phyloP scores from a whole-genome alignment of 1,284 basidiomycete genomes.

The Cryptococcus jaspeensis region DNA sequence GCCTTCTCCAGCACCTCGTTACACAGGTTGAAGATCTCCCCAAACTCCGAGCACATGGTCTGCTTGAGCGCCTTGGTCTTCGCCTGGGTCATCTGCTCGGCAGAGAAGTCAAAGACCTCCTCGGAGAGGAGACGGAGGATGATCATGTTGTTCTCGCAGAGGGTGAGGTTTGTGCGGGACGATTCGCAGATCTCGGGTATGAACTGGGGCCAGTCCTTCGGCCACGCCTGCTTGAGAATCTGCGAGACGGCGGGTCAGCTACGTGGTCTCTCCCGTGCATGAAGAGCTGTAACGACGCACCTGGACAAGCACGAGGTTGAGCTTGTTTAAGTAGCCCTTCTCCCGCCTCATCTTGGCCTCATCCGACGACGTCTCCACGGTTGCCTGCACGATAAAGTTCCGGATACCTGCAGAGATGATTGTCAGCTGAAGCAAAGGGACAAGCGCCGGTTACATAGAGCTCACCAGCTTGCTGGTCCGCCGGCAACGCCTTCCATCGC shows the following conservation, averaged over 20 bases:
- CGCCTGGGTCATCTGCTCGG: conserved; percentile 97
- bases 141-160: conserved; percentile 99
- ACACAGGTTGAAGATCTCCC: conserved; percentile 93
- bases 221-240: conserved; percentile 99
- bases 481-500: conserved; percentile 93
- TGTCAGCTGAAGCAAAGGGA: not conserved
- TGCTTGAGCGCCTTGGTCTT: conserved; percentile 98
- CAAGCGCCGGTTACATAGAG: conserved; percentile 4
- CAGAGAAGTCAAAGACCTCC: conserved; percentile 98
- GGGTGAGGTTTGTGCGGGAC: conserved; percentile 90
- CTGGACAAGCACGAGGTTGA: conserved; percentile 94
- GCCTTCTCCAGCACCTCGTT: conserved; percentile 96
- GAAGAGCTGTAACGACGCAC: conserved; percentile 53
- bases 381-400: conserved; percentile 94
- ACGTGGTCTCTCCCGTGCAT: not conserved
- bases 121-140: conserved; percentile 97
- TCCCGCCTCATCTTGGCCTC: conserved; percentile 82
- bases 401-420: conserved; percentile 68
- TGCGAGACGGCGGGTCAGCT: conserved; percentile 47
- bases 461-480: conserved; percentile 84
- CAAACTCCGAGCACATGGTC: conserved; percentile 95
- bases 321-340: conserved; percentile 95
- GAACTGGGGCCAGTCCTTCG: conserved; percentile 98
- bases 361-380: conserved; percentile 88
- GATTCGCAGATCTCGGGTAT: conserved; percentile 97